These are phyloP conservation scores for Raddia guianensis DNA, from an alignment of 176 grass and related monocot species.

Conservation along the genomic window DNA sequence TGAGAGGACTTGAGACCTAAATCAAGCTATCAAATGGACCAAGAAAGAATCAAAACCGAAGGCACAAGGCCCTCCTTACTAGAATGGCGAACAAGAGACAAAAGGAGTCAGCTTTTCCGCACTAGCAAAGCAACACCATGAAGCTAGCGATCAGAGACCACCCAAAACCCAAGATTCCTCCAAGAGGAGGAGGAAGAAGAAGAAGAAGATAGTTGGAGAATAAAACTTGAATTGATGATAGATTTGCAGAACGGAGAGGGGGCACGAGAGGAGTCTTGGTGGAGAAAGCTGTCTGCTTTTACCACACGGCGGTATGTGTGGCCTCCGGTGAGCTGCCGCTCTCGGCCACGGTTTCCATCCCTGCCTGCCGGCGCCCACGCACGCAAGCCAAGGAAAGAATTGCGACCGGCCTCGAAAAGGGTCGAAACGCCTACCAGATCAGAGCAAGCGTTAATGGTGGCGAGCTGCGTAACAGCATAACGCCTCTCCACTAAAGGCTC, in stretches of 20 bases:
- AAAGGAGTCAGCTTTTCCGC: slow-evolving; percentile 29
- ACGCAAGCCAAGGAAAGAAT: slow-evolving; percentile 30
- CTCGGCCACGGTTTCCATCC: slow-evolving; percentile 36
- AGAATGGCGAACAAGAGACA: slow-evolving; percentile 34
- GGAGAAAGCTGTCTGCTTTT: slow-evolving; percentile 22
- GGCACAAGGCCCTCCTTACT: background rate
- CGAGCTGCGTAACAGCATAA: slow-evolving; percentile 39
- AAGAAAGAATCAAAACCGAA: slow-evolving; percentile 35
- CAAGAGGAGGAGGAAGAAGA: background rate
- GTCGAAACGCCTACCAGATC: slow-evolving; percentile 24
- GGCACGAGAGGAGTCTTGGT: background rate
- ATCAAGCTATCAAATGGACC: background rate
- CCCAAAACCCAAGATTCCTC: background rate
- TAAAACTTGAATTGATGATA: background rate
- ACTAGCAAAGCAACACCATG: background rate
- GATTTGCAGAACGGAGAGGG: slow-evolving; percentile 10
- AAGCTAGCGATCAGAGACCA: slow-evolving; percentile 2
- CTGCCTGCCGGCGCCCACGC: slow-evolving; percentile 18
- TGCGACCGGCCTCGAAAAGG: slow-evolving; percentile 11
- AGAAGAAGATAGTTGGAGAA: background rate
- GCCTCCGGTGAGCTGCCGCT: background rate
- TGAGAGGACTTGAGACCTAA: slow-evolving; percentile 42
- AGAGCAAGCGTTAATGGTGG: slow-evolving; percentile 13
- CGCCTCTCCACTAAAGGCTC: slow-evolving; percentile 37
- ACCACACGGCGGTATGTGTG: slow-evolving; percentile 19